phyloP scores from a whole-genome alignment of 805 yeast genomes.

The Starmera quercuum region DNA sequence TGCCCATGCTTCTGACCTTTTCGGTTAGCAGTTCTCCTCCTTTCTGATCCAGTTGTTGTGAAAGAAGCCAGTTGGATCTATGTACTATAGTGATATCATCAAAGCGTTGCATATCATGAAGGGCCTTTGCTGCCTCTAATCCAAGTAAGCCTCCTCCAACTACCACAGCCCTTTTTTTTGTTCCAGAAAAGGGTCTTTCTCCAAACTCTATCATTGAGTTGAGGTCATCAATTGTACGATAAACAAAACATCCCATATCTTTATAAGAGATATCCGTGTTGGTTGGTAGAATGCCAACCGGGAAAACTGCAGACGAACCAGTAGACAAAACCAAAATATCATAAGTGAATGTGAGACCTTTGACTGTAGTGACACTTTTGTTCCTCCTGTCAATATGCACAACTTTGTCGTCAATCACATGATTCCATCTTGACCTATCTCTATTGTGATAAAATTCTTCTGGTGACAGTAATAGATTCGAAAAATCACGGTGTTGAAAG shows the following conservation, averaged over 20 bases:
- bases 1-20: constrained; percentile 44
- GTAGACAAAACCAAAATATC: constrained; percentile 25
- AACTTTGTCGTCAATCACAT: constrained; percentile 17
- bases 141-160: constrained; percentile 29
- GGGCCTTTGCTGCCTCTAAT: constrained; percentile 30
- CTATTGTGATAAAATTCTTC: constrained; percentile 18
- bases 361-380: constrained; percentile 11
- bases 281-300: constrained; percentile 16
- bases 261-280: constrained; percentile 11
- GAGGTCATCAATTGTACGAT: constrained; percentile 27
- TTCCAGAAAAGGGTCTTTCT: too few relatives aligned
- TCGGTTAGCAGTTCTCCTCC: constrained; percentile 29
- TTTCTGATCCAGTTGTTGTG: constrained; percentile 28
- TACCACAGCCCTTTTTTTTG: constrained; percentile 21
- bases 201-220: constrained; percentile 21
- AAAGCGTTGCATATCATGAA: constrained; percentile 22
- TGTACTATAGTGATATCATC: constrained; percentile 25
- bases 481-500: constrained; percentile 20
- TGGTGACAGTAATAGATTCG: constrained; percentile 20
- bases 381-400: constrained; percentile 8
- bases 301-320: constrained; percentile 25
- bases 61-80: constrained; percentile 25
- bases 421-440: constrained; percentile 17
- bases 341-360: constrained; percentile 12
- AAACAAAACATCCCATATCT: constrained; percentile 26